Conservation (phyloP, 1,139 yeast species). For the Insectozyma bohioensis region DNA sequence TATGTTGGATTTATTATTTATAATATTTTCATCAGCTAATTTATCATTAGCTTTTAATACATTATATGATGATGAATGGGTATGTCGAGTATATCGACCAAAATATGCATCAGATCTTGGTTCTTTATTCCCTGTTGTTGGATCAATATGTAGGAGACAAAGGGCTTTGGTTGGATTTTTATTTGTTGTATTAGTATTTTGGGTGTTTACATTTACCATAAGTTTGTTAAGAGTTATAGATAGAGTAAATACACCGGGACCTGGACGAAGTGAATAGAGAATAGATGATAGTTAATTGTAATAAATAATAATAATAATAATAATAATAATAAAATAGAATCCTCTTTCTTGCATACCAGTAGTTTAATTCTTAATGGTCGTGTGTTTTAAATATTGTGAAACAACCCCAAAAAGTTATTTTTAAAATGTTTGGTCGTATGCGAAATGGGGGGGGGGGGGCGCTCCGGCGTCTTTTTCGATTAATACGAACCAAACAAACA, state of each 20-base stretch:
- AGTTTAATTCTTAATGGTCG: no score
- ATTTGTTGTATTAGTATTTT: slow-evolving; percentile 68
- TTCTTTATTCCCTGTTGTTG: slow-evolving; percentile 30
- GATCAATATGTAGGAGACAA: slow-evolving; percentile 73
- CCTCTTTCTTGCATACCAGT: no score
- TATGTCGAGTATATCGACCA: slow-evolving; percentile 47
- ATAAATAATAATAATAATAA: no score
- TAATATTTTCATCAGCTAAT: slow-evolving; percentile 92
- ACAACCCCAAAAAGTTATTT: no score
- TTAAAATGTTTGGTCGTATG: no score
- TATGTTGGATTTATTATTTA: slow-evolving; percentile 78
- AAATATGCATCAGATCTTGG: slow-evolving; percentile 21
- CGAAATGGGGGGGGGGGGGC: no score
- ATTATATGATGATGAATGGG: slow-evolving; percentile 79
- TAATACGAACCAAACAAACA: no score
- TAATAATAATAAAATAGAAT: no score
- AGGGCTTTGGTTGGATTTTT: slow-evolving; percentile 76
- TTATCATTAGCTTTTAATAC: slow-evolving; percentile 83
- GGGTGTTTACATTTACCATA: slow-evolving; percentile 85
- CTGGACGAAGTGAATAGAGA: slow-evolving; percentile 3
- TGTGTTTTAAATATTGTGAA: no score
- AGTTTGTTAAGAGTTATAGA: slow-evolving; percentile 84
- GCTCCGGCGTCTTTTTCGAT: no score
- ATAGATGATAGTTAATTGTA: no score
- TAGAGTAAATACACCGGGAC: slow-evolving; percentile 18